Evolutionary conservation across 257 asterid species (phyloP).

Genomic region (Ehretia macrophylla): DNA sequence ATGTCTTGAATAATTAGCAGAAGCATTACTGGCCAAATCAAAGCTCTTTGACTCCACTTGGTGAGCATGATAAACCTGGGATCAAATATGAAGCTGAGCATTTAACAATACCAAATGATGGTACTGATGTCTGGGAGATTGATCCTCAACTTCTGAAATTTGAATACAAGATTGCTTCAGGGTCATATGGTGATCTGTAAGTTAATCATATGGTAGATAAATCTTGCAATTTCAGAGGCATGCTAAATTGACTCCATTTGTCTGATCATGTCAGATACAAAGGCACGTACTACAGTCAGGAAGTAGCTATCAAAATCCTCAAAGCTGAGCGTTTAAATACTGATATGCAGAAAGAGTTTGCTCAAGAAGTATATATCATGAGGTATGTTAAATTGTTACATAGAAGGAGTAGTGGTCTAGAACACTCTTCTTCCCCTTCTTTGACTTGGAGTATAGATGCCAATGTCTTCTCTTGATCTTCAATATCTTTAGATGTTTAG

Average conservation of each 20-base stretch:
- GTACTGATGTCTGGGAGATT: conserved; percentile 52
- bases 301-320: conserved; percentile 94
- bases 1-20: conserved; percentile 23
- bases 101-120: conserved; percentile 42
- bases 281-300: conserved; percentile 83
- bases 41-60: conserved; percentile 19
- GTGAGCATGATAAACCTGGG: conserved; percentile 18
- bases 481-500: no score
- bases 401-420: not conserved
- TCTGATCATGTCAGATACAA: conserved; percentile 55
- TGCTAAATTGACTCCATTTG: conserved; percentile 15
- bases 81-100: conserved; percentile 39
- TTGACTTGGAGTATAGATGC: no score
- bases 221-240: conserved; percentile 13
- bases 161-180: conserved; percentile 42
- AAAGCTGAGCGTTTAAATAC: conserved; percentile 78
- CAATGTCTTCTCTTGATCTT: no score
- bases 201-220: conserved; percentile 9
- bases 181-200: conserved; percentile 52
- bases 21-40: conserved; percentile 31
- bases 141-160: conserved; percentile 36
- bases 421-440: not conserved
- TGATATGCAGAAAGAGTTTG: conserved; percentile 90
- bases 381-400: conserved; percentile 45
- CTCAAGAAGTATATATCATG: conserved; percentile 96